Evolutionary conservation across 2,329 filamentous ascomycete genomes (phyloP), one percentile per base, ranked within the genome.

Genomic region (Pestalotiopsis sp.): DNA sequence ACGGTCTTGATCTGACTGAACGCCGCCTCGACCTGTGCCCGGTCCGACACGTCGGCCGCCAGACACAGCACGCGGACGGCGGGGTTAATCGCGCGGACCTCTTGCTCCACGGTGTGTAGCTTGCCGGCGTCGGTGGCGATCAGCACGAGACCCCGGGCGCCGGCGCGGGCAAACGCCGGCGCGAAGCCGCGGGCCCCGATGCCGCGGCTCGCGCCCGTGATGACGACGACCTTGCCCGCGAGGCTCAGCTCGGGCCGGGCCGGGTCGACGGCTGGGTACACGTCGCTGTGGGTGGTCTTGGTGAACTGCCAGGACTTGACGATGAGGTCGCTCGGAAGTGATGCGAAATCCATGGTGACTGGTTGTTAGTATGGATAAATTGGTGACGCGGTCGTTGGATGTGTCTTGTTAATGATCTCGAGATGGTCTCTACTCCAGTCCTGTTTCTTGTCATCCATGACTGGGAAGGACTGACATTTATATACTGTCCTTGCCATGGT

Each of bases 211-310:
- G 90, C 90, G 69, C 91, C 91, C 3, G 90, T 91, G 70, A 94
- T 83, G 74, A 93, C 88, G 72, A 91, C 88, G 64, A 92, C 92
- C 80, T 91, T 91, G 74, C 91, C 90, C 81, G 91, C 92, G 70
- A 93, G 84, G 74, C 89, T 92, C 81, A 94, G 20, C 38, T 66
- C 41, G 38, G 67, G 62, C 14, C 31, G 61, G 11, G 23, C 41
- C 5, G 67, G 67, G 31, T 62, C 59, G 25, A 68, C 59, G 20
- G 61, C 45, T 7, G 67, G 67, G 38, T 68, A 68, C 7, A 38
- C 49, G 25, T 68, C 67, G n/a, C 56, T 20, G 49, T 65, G 45
- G 25, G 49, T 41, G 23, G 36, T 59, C 39, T 38, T 62, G 31
- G 67, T 68, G 49, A 68, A 61, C 14, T 68, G 49, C 31, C 65